Percentiles rank a stretch among this genome's conserved stretches.
These are phyloP conservation scores for Eragrostis curvula DNA, from an alignment of 176 grass and related monocot species.

Conservation along the genomic window DNA sequence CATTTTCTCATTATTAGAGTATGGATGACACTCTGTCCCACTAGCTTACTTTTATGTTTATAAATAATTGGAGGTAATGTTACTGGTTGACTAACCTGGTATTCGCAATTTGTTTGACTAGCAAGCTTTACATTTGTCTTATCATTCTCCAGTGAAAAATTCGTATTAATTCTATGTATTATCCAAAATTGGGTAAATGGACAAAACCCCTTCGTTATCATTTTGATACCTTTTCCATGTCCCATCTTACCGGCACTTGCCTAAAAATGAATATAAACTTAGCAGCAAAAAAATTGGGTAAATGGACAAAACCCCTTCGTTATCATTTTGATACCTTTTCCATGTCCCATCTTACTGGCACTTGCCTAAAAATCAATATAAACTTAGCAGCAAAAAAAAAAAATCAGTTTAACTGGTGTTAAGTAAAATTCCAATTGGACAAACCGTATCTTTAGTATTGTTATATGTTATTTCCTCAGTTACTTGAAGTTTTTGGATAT, in stretches of 20 bases:
- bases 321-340: neutral
- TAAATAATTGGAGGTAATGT: neutral
- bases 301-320: too few species aligned
- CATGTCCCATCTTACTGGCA: neutral
- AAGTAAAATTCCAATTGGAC: neutral
- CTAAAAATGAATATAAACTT: too few species aligned
- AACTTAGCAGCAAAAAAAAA: too few species aligned
- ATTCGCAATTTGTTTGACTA: neutral
- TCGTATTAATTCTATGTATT: neutral
- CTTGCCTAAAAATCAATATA: too few species aligned
- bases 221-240: neutral
- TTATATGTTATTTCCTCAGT: neutral
- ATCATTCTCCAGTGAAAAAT: neutral
- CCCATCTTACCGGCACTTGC: too few species aligned
- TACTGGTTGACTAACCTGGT: neutral
- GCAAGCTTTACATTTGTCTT: neutral
- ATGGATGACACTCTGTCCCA: neutral
- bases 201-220: neutral
- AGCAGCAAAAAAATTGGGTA: too few species aligned
- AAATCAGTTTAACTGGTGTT: neutral
- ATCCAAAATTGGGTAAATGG: neutral
- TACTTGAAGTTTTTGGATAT: neutral
- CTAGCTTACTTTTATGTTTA: neutral
- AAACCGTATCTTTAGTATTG: neutral
- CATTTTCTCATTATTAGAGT: conserved; percentile 11